These are phyloP conservation scores for Dujonia santamariae DNA, from an alignment of 1,139 yeast genomes.

Conservation along the genomic window DNA sequence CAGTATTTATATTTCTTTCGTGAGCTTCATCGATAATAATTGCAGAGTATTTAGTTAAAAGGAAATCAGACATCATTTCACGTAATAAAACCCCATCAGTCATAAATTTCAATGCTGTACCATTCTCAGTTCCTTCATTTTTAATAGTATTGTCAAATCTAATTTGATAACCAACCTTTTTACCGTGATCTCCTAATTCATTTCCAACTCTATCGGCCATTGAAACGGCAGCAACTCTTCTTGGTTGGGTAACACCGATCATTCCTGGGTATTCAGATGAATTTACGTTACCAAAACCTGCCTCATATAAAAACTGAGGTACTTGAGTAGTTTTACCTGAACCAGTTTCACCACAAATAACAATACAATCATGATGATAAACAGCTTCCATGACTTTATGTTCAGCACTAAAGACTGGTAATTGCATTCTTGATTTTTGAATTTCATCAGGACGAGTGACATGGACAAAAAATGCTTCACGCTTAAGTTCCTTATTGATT, in stretches of 20 bases:
- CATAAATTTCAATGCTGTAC: conserved; percentile 90
- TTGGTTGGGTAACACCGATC: conserved; percentile 95
- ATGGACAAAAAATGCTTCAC: conserved; percentile 68
- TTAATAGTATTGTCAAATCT: conserved; percentile 79
- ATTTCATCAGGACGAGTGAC: conserved; percentile 64
- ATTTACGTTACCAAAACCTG: conserved; percentile 72
- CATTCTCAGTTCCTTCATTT: conserved; percentile 42
- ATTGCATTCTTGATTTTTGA: conserved; percentile 61
- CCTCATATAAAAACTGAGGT: conserved; percentile 76
- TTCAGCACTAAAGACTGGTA: conserved; percentile 92
- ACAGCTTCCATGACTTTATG: conserved; percentile 95
- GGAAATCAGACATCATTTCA: conserved; percentile 87
- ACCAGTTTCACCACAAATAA: conserved; percentile 92
- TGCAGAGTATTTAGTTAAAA: conserved; percentile 77
- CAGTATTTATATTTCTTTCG: conserved; percentile 93
- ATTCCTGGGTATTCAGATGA: conserved; percentile 75
- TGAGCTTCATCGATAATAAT: conserved; percentile 96
- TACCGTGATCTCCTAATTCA: conserved; percentile 79
- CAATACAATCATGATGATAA: conserved; percentile 85
- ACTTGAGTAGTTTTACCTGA: conserved; percentile 82
- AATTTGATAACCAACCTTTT: conserved; percentile 84
- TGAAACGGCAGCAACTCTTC: conserved; percentile 98
- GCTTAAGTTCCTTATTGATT: conserved; percentile 47
- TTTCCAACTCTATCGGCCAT: conserved; percentile 88
- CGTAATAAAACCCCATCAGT: conserved; percentile 96